Percentiles rank a stretch among this genome's conserved stretches.
Evolutionary conservation across 495 filamentous ascomycete genomes (phyloP).

Genomic region (Neurospora terricola): DNA sequence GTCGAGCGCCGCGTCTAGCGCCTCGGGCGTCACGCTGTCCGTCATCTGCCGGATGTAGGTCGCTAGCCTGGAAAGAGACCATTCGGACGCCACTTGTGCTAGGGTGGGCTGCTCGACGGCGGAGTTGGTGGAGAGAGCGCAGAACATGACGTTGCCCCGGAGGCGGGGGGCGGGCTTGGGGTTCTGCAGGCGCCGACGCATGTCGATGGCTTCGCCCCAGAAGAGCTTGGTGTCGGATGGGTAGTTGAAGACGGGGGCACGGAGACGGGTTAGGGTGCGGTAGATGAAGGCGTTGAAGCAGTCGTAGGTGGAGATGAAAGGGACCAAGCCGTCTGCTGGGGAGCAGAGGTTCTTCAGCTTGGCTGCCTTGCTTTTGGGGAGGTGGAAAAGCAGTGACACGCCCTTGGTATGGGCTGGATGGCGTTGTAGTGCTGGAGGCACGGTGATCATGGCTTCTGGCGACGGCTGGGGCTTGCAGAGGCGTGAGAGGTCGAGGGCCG

Average conservation of each 20-base stretch:
- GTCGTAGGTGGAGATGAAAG: constrained; percentile 36
- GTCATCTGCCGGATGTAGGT: constrained; percentile 29
- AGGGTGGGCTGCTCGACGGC: constrained; percentile 13
- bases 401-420: constrained; percentile 22
- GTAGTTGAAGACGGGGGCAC: constrained; percentile 22
- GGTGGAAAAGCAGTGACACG: constrained; percentile 27
- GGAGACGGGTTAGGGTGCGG: constrained; percentile 24
- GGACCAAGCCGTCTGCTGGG: constrained; percentile 2
- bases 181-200: constrained; percentile 26
- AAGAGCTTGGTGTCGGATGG: constrained; percentile 16
- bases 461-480: constrained; percentile 22
- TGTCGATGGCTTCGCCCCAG: constrained; percentile 30
- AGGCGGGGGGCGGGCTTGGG: constrained; percentile 21
- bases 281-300: constrained; percentile 32
- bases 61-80: constrained; percentile 27
- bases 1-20: constrained; percentile 17
- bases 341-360: constrained; percentile 20
- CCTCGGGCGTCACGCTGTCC: constrained; percentile 23
- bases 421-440: constrained; percentile 8
- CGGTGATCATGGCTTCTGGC: background rate
- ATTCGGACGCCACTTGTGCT: constrained; percentile 26
- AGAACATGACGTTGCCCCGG: constrained; percentile 29
- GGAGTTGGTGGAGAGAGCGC: constrained; percentile 11
- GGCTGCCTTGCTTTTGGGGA: constrained; percentile 33
- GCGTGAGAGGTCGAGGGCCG: constrained; percentile 24